These are phyloP conservation scores for Kodamaea suecica DNA, from an alignment of 1,139 yeast species.

Conservation along the genomic window DNA sequence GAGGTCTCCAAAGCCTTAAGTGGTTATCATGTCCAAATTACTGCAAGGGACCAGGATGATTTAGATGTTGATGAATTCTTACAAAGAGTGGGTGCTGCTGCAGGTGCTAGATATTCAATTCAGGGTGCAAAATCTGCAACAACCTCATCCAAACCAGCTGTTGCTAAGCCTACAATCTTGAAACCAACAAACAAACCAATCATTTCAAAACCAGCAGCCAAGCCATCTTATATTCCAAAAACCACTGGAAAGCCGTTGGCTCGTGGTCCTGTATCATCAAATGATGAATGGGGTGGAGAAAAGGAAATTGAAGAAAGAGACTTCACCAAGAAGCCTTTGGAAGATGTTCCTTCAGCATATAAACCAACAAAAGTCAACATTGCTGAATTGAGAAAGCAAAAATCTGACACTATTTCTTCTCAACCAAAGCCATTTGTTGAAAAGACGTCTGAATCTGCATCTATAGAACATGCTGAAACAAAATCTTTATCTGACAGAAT, in stretches of 20 bases:
- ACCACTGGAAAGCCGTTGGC: constrained; percentile 23
- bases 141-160: too few relatives aligned
- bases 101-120: constrained; percentile 91
- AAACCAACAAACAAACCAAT: too few relatives aligned
- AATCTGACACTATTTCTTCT: constrained; percentile 47
- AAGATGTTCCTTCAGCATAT: constrained; percentile 61
- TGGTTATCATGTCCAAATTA: constrained; percentile 93
- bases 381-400: constrained; percentile 42
- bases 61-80: constrained; percentile 75
- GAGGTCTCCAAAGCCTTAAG: constrained; percentile 64
- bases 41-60: constrained; percentile 94
- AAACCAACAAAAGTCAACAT: constrained; percentile 57
- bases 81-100: constrained; percentile 79
- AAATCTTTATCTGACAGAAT: constrained; percentile 45
- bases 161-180: constrained; percentile 26
- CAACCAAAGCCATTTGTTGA: constrained; percentile 27
- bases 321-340: constrained; percentile 59
- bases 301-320: constrained; percentile 71
- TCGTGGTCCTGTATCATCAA: constrained; percentile 35
- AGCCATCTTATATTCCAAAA: constrained; percentile 25
- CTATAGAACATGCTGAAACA: constrained; percentile 29
- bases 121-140: constrained; percentile 40
- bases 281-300: constrained; percentile 65
- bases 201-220: constrained; percentile 41
- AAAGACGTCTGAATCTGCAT: constrained; percentile 19